Percentiles rank a stretch among this genome's conserved stretches.
phyloP scores from a whole-genome alignment of 2,329 filamentous ascomycete species.

The Pseudogymnoascus sp. region DNA sequence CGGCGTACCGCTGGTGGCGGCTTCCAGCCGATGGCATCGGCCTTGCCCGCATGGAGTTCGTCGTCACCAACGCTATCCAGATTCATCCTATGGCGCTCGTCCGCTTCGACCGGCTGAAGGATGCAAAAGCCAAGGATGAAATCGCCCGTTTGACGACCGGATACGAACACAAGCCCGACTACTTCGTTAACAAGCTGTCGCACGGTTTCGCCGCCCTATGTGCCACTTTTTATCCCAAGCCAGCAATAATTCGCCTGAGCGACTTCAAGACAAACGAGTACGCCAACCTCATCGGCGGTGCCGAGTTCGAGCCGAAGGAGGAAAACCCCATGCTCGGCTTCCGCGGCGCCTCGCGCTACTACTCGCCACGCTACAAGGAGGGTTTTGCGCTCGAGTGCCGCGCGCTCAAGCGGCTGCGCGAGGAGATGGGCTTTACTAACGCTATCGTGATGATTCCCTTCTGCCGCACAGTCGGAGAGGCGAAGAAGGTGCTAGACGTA shows the following conservation, averaged over 20 bases:
- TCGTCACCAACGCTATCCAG: conserved; percentile 32
- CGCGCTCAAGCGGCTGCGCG: no score
- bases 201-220: conserved; percentile 33
- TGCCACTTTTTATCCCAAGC: conserved; percentile 33
- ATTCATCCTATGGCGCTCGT: conserved; percentile 34
- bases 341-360: no score
- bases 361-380: no score
- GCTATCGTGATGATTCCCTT: conserved; percentile 35
- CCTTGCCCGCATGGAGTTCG: conserved; percentile 24
- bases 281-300: conserved; percentile 32
- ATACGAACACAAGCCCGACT: conserved; percentile 31
- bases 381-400: no score
- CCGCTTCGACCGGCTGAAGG: conserved; percentile 26
- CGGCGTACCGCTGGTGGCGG: conserved; percentile 35
- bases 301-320: conserved; percentile 33
- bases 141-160: conserved; percentile 27
- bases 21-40: conserved; percentile 34
- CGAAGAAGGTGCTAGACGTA: conserved; percentile 29
- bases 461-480: conserved; percentile 32
- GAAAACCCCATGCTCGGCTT: conserved; percentile 36
- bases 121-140: conserved; percentile 16
- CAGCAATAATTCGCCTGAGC: conserved; percentile 33
- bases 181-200: conserved; percentile 33
- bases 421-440: conserved; percentile 18
- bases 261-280: conserved; percentile 35